Evolutionary conservation across 495 filamentous ascomycete genomes (phyloP).

Genomic region (Aspergillus panamensis): DNA sequence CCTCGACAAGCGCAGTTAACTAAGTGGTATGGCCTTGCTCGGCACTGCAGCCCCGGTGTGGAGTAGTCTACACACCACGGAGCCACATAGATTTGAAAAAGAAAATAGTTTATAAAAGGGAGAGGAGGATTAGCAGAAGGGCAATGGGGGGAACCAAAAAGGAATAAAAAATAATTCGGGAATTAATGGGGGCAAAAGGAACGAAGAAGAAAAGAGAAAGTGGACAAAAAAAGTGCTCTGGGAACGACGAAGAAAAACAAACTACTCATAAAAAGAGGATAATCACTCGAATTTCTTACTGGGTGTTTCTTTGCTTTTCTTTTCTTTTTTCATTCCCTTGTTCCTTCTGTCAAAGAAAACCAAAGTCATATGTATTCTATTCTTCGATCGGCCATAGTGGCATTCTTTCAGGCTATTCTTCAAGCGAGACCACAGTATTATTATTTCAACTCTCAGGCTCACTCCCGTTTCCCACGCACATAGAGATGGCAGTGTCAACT

Average conservation of each 20-base stretch:
- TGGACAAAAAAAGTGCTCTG: background rate
- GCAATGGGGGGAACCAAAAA: slow-evolving; percentile 22
- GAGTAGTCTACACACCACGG: background rate
- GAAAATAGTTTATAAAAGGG: slow-evolving; percentile 20
- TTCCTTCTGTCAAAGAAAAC: background rate
- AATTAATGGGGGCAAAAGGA: background rate
- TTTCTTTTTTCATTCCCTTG: slow-evolving; percentile 11
- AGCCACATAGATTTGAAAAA: slow-evolving; percentile 3
- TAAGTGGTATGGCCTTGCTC: background rate
- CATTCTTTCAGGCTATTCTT: background rate
- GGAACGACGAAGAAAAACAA: slow-evolving; percentile 1
- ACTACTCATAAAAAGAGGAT: slow-evolving; percentile 11
- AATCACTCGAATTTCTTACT: background rate
- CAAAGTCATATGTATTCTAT: background rate
- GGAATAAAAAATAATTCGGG: slow-evolving; percentile 10
- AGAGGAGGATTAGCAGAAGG: slow-evolving; percentile 4
- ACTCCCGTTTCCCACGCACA: background rate
- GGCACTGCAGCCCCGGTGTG: background rate
- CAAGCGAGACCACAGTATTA: background rate
- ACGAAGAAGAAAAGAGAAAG: slow-evolving; percentile 8
- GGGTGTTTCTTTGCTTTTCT: background rate
- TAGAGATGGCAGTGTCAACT: background rate
- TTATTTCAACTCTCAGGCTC: background rate
- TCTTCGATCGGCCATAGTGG: too few relatives aligned
- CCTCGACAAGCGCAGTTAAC: background rate